Evolutionary conservation across 169 alveolate genomes (phyloP), one percentile per base, ranked within the genome.

Genomic region (Plasmodium yoelii): DNA sequence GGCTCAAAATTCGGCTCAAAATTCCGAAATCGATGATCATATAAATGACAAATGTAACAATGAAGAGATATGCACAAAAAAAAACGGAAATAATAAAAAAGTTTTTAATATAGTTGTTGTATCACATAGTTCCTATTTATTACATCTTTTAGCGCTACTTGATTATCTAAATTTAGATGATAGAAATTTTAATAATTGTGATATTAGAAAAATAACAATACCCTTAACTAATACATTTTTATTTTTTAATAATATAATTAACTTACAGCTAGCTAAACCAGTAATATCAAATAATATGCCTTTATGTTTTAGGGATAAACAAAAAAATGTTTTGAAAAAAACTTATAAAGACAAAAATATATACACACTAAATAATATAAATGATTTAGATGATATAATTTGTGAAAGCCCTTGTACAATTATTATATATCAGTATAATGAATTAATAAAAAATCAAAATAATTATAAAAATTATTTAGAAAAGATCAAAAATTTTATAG

Each of bases 51-150:
- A 59, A n/a, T 24, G 46, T 61, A 42, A 56, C 51, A 34, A 34
- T 24, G n/a, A 12, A 46, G 42, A 49, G 3, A 19, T 8, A 39
- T 18, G 9, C 22, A 60, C 7, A 61, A 10, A 42, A 5, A 10
- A 24, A n/a, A 18, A 15, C 12, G 57, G 18, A 67, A 42, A 42
- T 44, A 34, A 47, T 46, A 53, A 47, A 24, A 22, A 59, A 26
- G 42, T 3, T 0, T 82, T 24, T 18, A 82, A 82, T 39, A 57
- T 82, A 47, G 72, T 82, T 2, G 34, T 82, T 7, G 82, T 82
- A n/a, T 82, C 90, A 22, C 90, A 82, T 49, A 82, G 90, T 34
- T 82, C 90, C n/a, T 82, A 67, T 18, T 67, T 82, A 15, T 1
- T 67, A 26, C 82, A 82, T 53, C 42, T 82, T 8, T 65, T 82